Evolutionary conservation across 2,329 filamentous ascomycete species (phyloP).

Genomic region (Scolecobasidium constrictum): DNA sequence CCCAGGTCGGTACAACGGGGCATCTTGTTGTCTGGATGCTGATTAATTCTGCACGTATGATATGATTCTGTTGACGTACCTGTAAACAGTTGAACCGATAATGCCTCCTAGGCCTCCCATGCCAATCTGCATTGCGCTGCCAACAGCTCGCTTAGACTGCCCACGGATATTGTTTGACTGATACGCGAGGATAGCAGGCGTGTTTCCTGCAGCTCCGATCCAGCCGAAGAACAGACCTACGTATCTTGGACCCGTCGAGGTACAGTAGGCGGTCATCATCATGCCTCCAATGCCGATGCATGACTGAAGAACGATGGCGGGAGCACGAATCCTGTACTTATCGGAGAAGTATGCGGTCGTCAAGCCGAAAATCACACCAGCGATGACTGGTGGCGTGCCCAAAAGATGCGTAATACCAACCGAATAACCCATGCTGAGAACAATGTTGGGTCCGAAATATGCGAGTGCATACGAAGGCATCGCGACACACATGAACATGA

Average conservation of each 20-base stretch:
- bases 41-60: constrained; percentile 27
- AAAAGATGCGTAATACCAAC: constrained; percentile 58
- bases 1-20: constrained; percentile 16
- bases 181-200: constrained; percentile 65
- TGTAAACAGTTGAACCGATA: constrained; percentile 60
- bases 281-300: constrained; percentile 56
- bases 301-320: constrained; percentile 56
- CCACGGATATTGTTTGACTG: constrained; percentile 81
- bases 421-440: constrained; percentile 52
- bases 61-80: constrained; percentile 20
- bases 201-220: constrained; percentile 65
- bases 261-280: constrained; percentile 63
- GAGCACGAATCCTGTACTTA: constrained; percentile 53
- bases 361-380: constrained; percentile 50
- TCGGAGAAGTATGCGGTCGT: constrained; percentile 53
- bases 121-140: constrained; percentile 63
- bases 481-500: constrained; percentile 49
- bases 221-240: constrained; percentile 65
- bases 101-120: constrained; percentile 73
- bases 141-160: constrained; percentile 79
- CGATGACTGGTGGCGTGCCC: constrained; percentile 55
- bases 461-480: constrained; percentile 53
- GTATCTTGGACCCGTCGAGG: constrained; percentile 48
- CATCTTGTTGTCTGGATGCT: no score
- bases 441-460: constrained; percentile 70